Conservation (phyloP, 148 eudicot species). For the Fagopyrum esculentum region DNA sequence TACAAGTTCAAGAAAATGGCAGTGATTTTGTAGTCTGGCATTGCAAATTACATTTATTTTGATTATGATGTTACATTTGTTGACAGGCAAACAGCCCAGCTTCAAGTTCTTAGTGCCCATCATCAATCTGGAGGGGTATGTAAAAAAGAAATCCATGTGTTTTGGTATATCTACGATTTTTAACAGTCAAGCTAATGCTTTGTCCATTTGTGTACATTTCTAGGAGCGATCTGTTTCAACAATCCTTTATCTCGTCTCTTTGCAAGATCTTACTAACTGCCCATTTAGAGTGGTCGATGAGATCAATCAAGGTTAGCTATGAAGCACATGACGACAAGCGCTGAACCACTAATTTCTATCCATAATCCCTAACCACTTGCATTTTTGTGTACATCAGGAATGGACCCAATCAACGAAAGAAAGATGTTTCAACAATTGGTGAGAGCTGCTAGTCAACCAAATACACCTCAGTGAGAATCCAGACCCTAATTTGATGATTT, state of each 20-base stretch:
- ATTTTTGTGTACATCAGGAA: constrained; percentile 40
- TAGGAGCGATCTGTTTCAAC: constrained; percentile 99
- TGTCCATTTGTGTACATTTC: constrained; percentile 13
- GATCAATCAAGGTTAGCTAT: constrained; percentile 79
- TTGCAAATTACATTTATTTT: background rate
- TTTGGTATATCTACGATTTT: background rate
- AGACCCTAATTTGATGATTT: background rate
- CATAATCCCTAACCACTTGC: background rate
- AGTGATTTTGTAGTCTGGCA: background rate
- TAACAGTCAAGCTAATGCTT: constrained; percentile 16
- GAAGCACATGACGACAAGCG: background rate
- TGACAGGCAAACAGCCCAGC: constrained; percentile 87
- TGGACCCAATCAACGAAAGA: constrained; percentile 96
- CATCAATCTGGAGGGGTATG: constrained; percentile 99
- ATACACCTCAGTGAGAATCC: constrained; percentile 88
- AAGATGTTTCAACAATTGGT: constrained; percentile 99
- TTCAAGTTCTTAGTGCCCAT: constrained; percentile 95
- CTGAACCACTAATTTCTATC: background rate
- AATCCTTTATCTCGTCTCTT: constrained; percentile 90
- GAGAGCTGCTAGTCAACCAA: constrained; percentile 87
- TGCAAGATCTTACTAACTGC: constrained; percentile 96
- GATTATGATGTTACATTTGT: background rate
- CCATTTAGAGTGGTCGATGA: constrained; percentile 99
- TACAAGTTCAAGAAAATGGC: background rate
- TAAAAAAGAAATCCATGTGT: background rate